A percentile compares a stretch with the other conserved stretches of the same genome.
These are phyloP conservation scores for Quercus aquifolioides DNA, from an alignment of 306 rosid species.

Conservation along the genomic window DNA sequence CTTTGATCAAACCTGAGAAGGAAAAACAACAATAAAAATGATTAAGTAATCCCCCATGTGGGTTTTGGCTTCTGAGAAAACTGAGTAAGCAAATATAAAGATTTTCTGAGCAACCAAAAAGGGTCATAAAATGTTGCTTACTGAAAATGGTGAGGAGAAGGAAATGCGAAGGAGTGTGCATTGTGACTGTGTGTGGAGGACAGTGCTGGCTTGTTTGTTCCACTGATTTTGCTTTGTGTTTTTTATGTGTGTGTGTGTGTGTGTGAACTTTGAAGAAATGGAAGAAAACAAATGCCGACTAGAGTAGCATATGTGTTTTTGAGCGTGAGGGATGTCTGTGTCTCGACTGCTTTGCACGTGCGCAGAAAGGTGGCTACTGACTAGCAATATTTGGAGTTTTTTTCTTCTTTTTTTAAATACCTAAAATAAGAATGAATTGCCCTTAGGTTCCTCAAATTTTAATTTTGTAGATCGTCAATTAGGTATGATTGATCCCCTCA, in stretches of 20 bases:
- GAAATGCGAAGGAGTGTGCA: constrained; percentile 14
- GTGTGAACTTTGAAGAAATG: background rate
- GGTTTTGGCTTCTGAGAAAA: background rate
- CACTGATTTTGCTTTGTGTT: background rate
- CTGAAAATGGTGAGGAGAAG: constrained; percentile 26
- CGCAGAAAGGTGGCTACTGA: too few species aligned
- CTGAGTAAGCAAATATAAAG: background rate
- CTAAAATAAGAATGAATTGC: too few species aligned
- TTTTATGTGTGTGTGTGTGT: background rate
- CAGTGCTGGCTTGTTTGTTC: background rate
- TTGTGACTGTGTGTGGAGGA: constrained; percentile 2
- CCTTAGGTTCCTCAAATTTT: too few species aligned
- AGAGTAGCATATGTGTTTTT: too few species aligned
- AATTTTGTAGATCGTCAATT: too few species aligned
- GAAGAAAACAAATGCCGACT: background rate
- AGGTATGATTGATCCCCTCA: too few species aligned
- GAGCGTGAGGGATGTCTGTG: too few species aligned
- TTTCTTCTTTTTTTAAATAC: too few species aligned
- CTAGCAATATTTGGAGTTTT: too few species aligned
- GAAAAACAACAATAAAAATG: background rate
- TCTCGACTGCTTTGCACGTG: too few species aligned
- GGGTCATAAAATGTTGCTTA: background rate
- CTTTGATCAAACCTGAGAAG: constrained; percentile 50
- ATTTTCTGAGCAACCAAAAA: constrained; percentile 14
- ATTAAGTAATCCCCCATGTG: background rate